Conservation (phyloP, 2,329 filamentous ascomycete genomes). For the Ceratocystis ficicola region DNA sequence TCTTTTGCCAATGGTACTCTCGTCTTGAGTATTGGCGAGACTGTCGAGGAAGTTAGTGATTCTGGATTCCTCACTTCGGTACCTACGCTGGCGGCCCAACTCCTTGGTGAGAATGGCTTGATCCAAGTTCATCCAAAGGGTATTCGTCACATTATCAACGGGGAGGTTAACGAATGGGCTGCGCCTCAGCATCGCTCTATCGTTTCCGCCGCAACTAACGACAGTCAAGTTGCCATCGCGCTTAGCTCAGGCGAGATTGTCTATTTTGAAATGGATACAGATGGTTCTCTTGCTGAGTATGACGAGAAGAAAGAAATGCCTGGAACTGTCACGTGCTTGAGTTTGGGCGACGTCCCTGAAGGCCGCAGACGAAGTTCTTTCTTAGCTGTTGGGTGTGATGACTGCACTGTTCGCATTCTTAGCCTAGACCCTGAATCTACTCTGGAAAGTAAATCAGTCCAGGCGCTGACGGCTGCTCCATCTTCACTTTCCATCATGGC, state of each 20-base stretch:
- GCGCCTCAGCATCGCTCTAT: constrained; percentile 90
- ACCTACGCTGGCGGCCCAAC: constrained; percentile 81
- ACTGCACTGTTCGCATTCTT: constrained; percentile 86
- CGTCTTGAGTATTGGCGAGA: constrained; percentile 89
- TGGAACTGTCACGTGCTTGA: constrained; percentile 88
- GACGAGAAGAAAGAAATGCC: constrained; percentile 93
- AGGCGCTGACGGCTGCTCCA: constrained; percentile 81
- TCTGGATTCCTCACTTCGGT: constrained; percentile 84
- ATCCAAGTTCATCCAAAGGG: constrained; percentile 95
- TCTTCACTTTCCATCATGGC: constrained; percentile 83
- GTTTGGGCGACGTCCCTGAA: constrained; percentile 82
- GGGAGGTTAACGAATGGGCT: constrained; percentile 82
- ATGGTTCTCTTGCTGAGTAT: constrained; percentile 84
- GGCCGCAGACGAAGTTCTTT: constrained; percentile 82
- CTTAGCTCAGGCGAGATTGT: constrained; percentile 93
- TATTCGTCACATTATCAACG: constrained; percentile 73
- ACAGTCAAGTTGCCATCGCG: constrained; percentile 83
- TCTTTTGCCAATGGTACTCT: constrained; percentile 83
- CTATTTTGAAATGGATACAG: constrained; percentile 93
- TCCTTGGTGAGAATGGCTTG: constrained; percentile 83
- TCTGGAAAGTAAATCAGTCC: constrained; percentile 84
- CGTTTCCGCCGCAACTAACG: constrained; percentile 85
- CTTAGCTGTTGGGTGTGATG: constrained; percentile 90
- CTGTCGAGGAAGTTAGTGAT: constrained; percentile 88
- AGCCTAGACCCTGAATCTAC: constrained; percentile 84